These are phyloP conservation scores for Leishmania aethiopica DNA, from an alignment of 208 protist species.

Conservation along the genomic window DNA sequence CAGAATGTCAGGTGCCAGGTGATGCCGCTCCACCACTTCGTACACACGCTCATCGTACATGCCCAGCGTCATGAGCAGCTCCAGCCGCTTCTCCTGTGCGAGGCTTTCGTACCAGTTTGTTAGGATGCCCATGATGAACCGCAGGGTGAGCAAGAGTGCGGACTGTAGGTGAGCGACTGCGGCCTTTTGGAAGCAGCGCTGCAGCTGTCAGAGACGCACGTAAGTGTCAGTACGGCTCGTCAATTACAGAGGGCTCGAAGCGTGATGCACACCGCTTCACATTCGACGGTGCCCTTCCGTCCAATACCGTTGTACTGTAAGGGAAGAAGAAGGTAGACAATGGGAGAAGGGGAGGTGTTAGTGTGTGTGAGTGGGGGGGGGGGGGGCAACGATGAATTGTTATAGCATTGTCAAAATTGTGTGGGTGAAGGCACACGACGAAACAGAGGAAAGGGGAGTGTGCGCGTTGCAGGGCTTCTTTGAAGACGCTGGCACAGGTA, in stretches of 20 bases:
- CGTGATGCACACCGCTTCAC: background rate
- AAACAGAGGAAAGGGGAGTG: background rate
- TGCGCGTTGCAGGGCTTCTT: background rate
- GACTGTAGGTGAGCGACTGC: background rate
- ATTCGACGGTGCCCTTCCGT: background rate
- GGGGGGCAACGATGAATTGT: background rate
- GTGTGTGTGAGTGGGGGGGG: background rate
- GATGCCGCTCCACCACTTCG: constrained; percentile 79
- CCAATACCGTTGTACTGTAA: background rate
- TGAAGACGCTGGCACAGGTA: background rate
- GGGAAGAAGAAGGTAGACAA: too few species aligned
- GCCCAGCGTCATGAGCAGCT: constrained; percentile 59
- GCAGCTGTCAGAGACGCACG: background rate
- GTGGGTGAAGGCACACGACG: background rate
- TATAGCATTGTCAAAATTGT: background rate
- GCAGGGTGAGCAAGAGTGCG: background rate
- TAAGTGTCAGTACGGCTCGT: background rate
- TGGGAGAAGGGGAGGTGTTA: background rate
- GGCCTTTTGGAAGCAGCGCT: background rate
- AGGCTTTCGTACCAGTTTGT: constrained; percentile 72
- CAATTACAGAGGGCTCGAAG: background rate
- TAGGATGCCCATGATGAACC: constrained; percentile 53
- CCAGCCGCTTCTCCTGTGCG: constrained; percentile 57
- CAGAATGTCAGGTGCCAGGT: constrained; percentile 57
- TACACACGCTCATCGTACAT: constrained; percentile 92